Base-by-base conservation (phyloP, 208 protist species). In the Angomonas ambiguus region DNA sequence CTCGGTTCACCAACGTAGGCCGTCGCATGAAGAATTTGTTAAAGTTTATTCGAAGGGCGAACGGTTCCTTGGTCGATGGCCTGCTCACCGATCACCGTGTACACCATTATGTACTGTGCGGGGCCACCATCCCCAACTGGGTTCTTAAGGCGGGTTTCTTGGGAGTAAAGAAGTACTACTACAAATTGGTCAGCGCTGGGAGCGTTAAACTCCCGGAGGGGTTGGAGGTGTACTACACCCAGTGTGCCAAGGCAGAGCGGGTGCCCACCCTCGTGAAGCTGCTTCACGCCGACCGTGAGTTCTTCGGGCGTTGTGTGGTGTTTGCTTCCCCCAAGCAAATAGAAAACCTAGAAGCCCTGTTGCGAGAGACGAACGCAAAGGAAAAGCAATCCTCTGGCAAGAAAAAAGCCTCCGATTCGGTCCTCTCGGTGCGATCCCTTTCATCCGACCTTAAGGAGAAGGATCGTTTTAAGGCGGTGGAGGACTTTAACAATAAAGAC, bases 111-210 rank as follows among this genome's bases (percentile, higher is more conserved):
- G 83, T 96, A 2, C 79, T 96, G 30, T 96, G 91, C 71, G 91
- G 91, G 0, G 91, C 91, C 1, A 96, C 91, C 10, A 92, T 96
- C 61, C 91, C 91, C 2, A 93, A 96, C 69, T 96, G 91, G 91
- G 91, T 96, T 20, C 59, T 96, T 56, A 93, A 93, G 67, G 87
- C 87, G 2, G 87, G 91, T 6, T 96, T 96, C 67, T 80, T 96
- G 41, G 91, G 91, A 11, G 83, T 91, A 61, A 96, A 96, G 74
- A 96, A 96, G 79, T 96, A 92, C 77, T 91, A 93, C 80, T 96
- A 96, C 73, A 83, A 88, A 62, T 83, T 96, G 45, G 82, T 96
- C 0, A 65, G 74, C 10, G 77, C 87, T 1, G 91, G 90, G 10
- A 83, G 72, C 49, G 77, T 72, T 22, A 96, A 96, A 71, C 74